A percentile compares a stretch with the other conserved stretches of the same genome.
Conservation (phyloP, 345 rosid species). For the Noccaea caerulescens region DNA sequence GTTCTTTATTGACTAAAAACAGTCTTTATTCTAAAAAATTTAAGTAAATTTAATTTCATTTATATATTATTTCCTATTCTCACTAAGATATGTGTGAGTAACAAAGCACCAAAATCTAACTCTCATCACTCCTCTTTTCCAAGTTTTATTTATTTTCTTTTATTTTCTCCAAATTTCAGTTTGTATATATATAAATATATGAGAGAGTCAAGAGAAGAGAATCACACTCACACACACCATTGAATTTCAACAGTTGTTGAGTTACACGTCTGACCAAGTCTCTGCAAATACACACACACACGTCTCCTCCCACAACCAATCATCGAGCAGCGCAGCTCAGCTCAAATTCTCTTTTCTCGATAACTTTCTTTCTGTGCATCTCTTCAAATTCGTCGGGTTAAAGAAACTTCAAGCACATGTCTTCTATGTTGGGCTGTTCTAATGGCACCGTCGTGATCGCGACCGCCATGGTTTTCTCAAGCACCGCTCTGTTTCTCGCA, state of each 20-base stretch:
- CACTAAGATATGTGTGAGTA: conserved; percentile 36
- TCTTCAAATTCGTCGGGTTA: not conserved
- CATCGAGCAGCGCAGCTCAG: conserved; percentile 31
- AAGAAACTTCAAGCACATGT: conserved; percentile 23
- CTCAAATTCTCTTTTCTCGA: conserved; percentile 17
- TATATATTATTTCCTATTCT: conserved; percentile 1
- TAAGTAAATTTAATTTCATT: not conserved
- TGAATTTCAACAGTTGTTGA: conserved; percentile 33
- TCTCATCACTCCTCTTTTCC: conserved; percentile 4
- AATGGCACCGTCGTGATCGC: conserved; percentile 63
- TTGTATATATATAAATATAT: conserved; percentile 32
- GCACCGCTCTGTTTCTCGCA: conserved; percentile 69
- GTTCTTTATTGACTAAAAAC: conserved; percentile 7
- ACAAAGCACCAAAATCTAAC: conserved; percentile 30
- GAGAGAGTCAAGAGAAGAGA: conserved; percentile 33
- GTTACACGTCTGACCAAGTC: conserved; percentile 35
- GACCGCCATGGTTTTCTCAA: conserved; percentile 86
- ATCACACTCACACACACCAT: conserved; percentile 1
- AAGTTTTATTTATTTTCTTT: conserved; percentile 14
- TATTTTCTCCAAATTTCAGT: not conserved
- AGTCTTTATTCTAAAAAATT: not conserved
- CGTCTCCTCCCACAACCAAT: conserved; percentile 37
- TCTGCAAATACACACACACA: conserved; percentile 26
- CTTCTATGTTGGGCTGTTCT: conserved; percentile 48
- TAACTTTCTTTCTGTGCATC: conserved; percentile 1